Percentiles rank a stretch among this genome's conserved stretches.
Evolutionary conservation across 23 red algal species (phyloP).

Genomic region (Chondrus crispus): DNA sequence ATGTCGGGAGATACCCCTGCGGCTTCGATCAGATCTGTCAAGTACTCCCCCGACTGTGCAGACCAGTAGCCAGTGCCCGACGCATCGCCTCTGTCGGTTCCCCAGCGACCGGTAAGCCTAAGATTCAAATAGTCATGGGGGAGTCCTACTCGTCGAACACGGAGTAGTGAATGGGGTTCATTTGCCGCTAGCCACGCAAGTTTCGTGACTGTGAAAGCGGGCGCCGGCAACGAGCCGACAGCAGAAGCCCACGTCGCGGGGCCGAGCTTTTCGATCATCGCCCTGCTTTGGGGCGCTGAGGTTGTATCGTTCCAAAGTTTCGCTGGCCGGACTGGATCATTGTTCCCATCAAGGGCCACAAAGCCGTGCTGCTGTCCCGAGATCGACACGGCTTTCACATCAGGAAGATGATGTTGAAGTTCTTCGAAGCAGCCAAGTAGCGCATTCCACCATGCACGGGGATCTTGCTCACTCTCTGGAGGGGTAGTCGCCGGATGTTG

Average conservation of each 20-base stretch:
- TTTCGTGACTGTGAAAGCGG: not conserved
- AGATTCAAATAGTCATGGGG: not conserved
- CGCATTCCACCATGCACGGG: too few relatives aligned
- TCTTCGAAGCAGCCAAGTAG: too few relatives aligned
- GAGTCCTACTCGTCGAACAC: not conserved
- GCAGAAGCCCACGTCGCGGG: not conserved
- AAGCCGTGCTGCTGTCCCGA: not conserved
- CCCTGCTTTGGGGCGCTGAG: not conserved
- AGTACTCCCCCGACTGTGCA: not conserved
- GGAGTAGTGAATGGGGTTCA: not conserved
- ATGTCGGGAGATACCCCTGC: not conserved
- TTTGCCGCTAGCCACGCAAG: not conserved
- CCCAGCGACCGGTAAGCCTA: not conserved
- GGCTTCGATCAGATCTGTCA: not conserved
- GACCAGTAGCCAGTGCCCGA: not conserved
- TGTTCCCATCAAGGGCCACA: not conserved
- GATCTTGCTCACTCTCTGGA: too few relatives aligned
- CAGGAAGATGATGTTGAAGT: too few relatives aligned
- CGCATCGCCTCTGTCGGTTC: not conserved
- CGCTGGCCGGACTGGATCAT: not conserved
- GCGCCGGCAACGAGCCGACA: not conserved
- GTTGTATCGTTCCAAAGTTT: not conserved
- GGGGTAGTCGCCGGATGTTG: too few relatives aligned
- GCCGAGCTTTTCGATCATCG: not conserved
- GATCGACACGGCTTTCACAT: not conserved